Evolutionary conservation across 2,329 filamentous ascomycete species (phyloP), one percentile per base, ranked within the genome.

Genomic region (Talaromyces verruculosus): DNA sequence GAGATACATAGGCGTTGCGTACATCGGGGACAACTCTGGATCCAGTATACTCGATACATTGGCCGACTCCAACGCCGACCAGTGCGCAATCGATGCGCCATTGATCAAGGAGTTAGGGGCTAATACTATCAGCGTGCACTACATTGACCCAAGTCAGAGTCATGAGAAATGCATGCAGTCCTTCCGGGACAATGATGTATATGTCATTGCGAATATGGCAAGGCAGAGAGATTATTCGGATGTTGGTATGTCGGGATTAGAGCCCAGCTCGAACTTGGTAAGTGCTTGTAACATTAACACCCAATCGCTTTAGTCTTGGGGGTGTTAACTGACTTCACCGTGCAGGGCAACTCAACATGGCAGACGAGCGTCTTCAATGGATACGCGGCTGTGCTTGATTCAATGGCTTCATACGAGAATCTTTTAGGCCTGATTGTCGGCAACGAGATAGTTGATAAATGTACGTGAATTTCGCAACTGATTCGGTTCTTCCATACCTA

Each of bases 111-210:
- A 33, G 25, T 22, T 53, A 28, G 49, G 49, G 3, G 49, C 49
- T 6, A 53, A 53, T 30, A 30, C 49, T 13, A 47, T 47, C 45
- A 47, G 45, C 45, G 45, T 95, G 67, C 19, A 47, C 19, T 47
- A 25, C n/a, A 5, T 47, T 25, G 45, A 47, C 3, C 45, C 45
- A 15, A 47, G 11, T 3, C 87, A 81, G 35, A 82, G 94, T 75
- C 93, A 97, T 78, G 83, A 85, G 65, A 89, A 84, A 33, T 96
- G 92, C 81, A 96, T 97, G 91, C 83, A 83, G 64, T 89, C 88
- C 1, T 91, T 97, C 75, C 88, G 87, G 15, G 87, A 93, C 72
- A 90, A 87, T 57, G 91, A 91, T 65, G 94, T 97, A 76, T 96
- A 96, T 75, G 79, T 92, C 62, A 88, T 93, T 74, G 84, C 96